A percentile compares a stretch with the other conserved stretches of the same genome.
These are phyloP conservation scores for Cenococcum geophilum DNA, from an alignment of 495 filamentous ascomycete species.

Conservation along the genomic window DNA sequence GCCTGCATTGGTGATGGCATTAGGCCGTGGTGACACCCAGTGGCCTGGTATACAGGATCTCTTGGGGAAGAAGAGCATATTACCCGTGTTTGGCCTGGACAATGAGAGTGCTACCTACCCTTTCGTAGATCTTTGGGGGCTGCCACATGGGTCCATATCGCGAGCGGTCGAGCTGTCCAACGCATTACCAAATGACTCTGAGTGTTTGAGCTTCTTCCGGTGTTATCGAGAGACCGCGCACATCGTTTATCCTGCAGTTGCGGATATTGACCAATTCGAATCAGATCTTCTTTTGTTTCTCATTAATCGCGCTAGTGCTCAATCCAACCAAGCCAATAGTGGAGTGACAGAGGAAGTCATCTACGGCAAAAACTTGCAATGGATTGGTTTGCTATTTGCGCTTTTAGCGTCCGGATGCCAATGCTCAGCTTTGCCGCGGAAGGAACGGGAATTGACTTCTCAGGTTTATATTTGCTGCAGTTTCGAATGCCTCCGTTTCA, in stretches of 20 bases:
- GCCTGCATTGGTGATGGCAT: constrained; percentile 58
- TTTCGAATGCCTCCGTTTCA: constrained; percentile 57
- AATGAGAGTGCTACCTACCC: constrained; percentile 78
- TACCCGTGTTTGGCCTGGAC: constrained; percentile 74
- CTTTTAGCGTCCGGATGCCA: constrained; percentile 77
- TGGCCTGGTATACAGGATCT: constrained; percentile 42
- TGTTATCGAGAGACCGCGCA: constrained; percentile 72
- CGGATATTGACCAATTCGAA: constrained; percentile 62
- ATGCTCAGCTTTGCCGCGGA: constrained; percentile 61
- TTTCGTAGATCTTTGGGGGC: constrained; percentile 57
- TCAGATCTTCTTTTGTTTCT: constrained; percentile 60
- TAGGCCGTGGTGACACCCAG: constrained; percentile 56
- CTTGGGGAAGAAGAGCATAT: constrained; percentile 63
- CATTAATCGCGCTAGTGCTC: constrained; percentile 53
- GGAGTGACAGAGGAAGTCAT: constrained; percentile 34
- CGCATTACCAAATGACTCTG: constrained; percentile 61
- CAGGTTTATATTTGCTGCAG: constrained; percentile 59
- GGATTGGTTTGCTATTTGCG: constrained; percentile 67
- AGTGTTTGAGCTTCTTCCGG: constrained; percentile 59
- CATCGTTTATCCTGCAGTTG: constrained; percentile 72
- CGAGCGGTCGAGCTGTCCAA: constrained; percentile 64
- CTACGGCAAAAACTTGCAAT: constrained; percentile 58
- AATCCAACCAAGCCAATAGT: constrained; percentile 43
- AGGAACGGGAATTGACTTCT: constrained; percentile 52
- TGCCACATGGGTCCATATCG: constrained; percentile 60